Base-by-base conservation (phyloP, 108 stramenopile species). In the Fistulifera pelliculosa region DNA sequence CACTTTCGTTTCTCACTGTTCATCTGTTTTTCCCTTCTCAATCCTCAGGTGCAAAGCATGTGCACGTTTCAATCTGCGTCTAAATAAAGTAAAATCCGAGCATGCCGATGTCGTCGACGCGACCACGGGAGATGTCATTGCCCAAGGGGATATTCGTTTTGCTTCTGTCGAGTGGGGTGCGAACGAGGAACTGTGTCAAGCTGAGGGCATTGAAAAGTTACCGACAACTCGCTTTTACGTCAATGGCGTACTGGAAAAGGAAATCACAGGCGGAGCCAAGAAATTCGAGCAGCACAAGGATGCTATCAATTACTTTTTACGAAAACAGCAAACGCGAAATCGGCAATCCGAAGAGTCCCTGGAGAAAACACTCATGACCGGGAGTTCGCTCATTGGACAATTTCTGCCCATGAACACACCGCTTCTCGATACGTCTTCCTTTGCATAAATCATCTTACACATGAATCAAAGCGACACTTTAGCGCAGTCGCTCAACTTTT, bases 41-140 rank as follows among this genome's bases (percentile, higher is more conserved):
- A 71, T 80, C 60, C 70, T 77, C 39, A 79, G 80, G 80, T 86
- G 85, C 63, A 86, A 86, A 56, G 58, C 62, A 15, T 82, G 85
- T 51, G 58, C 70, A 57, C 69, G 73, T 31, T 82, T 82, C 65
- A 80, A 79, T 1, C 24, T 66, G 0, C 70, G 68, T 52, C 80
- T 51, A 26, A 39, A 54, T 0, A 64, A 73, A 14, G 56, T 82
- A 21, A 80, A 74, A 0, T 40, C 31, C 35, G 66, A 77, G 21
- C 27, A 58, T 11, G 79, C 68, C 0, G 77, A 85, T 54, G 42
- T 47, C n/a, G 14, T 53, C 19, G 45, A 64, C 41, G 49, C 64
- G 11, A 50, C 47, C 15, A 52, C 41, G 15, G 19, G 35, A 0
- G 24, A 61, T 8, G 53, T 76, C 3, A 23, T 56, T 12, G 47